Evolutionary conservation across 139 green algal species (phyloP), one percentile per base, ranked within the genome.

Genomic region (Tetradesmus obliquus): DNA sequence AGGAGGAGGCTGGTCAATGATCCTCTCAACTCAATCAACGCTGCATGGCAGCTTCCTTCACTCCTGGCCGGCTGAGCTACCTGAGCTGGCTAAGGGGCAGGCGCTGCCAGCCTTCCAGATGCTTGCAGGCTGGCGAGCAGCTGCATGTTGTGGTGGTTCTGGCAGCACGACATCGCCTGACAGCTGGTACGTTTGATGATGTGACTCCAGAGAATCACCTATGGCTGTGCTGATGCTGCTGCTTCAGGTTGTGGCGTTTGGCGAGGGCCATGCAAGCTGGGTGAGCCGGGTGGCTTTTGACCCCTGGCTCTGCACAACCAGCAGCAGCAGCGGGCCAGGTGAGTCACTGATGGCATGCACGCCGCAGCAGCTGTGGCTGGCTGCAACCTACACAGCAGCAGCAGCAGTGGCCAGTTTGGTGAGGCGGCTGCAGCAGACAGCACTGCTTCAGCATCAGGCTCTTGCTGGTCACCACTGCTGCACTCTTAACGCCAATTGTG

Each of bases 211-310:
- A 72, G 60, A 10, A 72, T 2, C 15, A 20, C 22, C 22, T 82
- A 22, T 82, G 74, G 74, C 84, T 60, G 22, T 89, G 84, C 32
- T 19, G 15, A 9, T 81, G 62, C 24, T 90, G 55, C 66, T 83
- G 57, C 86, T 57, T 22, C 60, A 76, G 58, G 85, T 95, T 5
- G 95, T 99, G 45, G 94, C 95, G 9, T 97, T 96, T 92, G 95
- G 96, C 53, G 93, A 98, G 90, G 97, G 97, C 7, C 97, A 99
- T 93, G 86, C n/a, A 74, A 97, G 94, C 55, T 99, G 95, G 96
- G 95, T 99, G 20, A 96, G 91, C 80, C 71, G 92, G 7, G 91
- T 99, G 45, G 94, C 94, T 1, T 99, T 98, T 84, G 97, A 98
- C 93, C 89, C 95, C 6, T 97, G 94, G 92, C 69, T 84, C 15